Conservation (phyloP, 2,329 filamentous ascomycete species). For the Magnaporthiopsis incrustans region DNA sequence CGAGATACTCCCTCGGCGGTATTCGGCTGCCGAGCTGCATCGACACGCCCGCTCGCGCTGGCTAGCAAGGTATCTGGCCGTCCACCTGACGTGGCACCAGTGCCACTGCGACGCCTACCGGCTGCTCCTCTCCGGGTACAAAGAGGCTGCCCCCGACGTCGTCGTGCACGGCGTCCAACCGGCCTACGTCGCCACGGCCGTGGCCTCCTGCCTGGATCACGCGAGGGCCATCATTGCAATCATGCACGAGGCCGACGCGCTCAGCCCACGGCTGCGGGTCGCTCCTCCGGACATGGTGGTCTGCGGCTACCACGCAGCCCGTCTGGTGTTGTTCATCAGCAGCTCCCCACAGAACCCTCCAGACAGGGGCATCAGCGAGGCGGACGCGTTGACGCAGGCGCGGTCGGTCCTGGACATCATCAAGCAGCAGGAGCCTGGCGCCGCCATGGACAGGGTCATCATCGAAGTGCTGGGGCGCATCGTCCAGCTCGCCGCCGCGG, state of each 20-base stretch:
- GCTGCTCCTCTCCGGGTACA: not conserved
- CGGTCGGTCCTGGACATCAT: not conserved
- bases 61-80: not conserved
- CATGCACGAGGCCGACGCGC: not conserved
- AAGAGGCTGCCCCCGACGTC: not conserved
- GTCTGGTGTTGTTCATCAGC: not conserved
- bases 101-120: not conserved
- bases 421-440: not conserved
- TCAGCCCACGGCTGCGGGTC: not conserved
- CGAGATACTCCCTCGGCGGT: not conserved
- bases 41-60: not conserved
- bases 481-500: not conserved
- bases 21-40: not conserved
- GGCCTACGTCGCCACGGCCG: not conserved
- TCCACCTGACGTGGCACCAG: conserved; percentile 1
- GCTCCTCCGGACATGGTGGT: not conserved
- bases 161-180: not conserved
- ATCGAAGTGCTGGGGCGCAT: not conserved
- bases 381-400: not conserved
- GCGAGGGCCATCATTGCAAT: not conserved
- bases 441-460: not conserved
- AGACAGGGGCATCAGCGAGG: not conserved
- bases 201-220: not conserved
- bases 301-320: not conserved
- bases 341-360: not conserved